Evolutionary conservation across 2,329 filamentous ascomycete genomes (phyloP).

Genomic region (Metarhizium robertsii): DNA sequence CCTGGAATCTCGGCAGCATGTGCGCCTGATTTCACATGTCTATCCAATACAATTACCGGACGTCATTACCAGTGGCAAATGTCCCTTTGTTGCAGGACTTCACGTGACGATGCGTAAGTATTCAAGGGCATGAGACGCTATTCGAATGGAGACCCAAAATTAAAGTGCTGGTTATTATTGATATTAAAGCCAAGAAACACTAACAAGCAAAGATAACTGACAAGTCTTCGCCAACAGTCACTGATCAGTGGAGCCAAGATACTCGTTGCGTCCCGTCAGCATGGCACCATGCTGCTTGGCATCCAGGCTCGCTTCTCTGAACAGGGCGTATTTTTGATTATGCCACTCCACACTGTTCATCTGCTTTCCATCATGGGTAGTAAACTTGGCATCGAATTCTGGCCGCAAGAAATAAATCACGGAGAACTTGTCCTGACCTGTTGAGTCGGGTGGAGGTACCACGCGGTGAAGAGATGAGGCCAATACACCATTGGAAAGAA

Average conservation of each 20-base stretch:
- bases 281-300: conserved; percentile 10
- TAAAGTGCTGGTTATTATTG: neutral
- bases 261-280: conserved; percentile 9
- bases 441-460: conserved; percentile 10
- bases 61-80: too few relatives aligned
- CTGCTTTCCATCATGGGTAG: conserved; percentile 7
- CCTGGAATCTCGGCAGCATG: too few relatives aligned
- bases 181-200: neutral
- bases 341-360: conserved; percentile 13
- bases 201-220: neutral
- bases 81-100: too few relatives aligned
- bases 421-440: conserved; percentile 11
- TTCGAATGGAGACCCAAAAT: too few relatives aligned
- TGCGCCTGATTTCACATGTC: too few relatives aligned
- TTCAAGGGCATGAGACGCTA: too few relatives aligned
- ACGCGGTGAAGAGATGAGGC: conserved; percentile 12
- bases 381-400: conserved; percentile 12
- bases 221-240: neutral
- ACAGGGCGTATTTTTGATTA: conserved; percentile 13
- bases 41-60: too few relatives aligned
- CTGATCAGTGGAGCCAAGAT: conserved; percentile 6
- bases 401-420: conserved; percentile 14
- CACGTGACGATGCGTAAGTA: too few relatives aligned
- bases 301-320: conserved; percentile 10
- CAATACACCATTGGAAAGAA: conserved; percentile 7